Base-by-base conservation (phyloP, 169 alveolate genomes). In the Plasmodium sp. region DNA sequence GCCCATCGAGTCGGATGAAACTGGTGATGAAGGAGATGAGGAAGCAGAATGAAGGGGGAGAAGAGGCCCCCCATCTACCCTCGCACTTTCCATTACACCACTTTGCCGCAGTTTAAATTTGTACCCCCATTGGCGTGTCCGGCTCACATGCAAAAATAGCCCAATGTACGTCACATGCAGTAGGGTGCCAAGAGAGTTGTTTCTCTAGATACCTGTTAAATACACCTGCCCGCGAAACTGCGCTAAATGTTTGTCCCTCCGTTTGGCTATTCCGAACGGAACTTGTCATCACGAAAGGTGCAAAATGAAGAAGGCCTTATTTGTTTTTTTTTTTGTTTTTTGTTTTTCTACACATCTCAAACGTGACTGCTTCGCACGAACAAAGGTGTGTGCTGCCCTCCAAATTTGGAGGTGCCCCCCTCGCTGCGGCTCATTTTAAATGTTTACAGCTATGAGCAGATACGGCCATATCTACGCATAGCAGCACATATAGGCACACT, bases 321-420 rank as follows among this genome's bases (percentile, higher is more conserved):
- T 27, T 39, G n/a, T 9, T 18, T 83, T 22, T 62, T 48, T 73
- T 74, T 84, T 45, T 84, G 45, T 48, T 73, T 74, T 84, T 45
- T 84, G 45, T n/a, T 73, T 33, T 31, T 39, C 5, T 41, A n/a
- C 51, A 39, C 34, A 5, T 39, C 34, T 62, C 74, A 67, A 22
- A 34, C 45, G 77, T 9, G 77, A 62, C 77, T 10, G 3, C 39
- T 62, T 62, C 36, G 77, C 3, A 62, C 77, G 39, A 62, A 18
- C 36, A 62, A 62, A 36, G 16, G 36, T 62, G 12, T 62, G 36
- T n/a, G 58, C 5, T 48, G 5, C 77, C 3, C 33, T 62, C 36
- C 77, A 62, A 62, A 62, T 62, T 62, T 62, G 36, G 77, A 62
- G 77, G 36, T 62, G 36, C 77, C 77, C 31, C 36, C 36, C 36